Base-by-base conservation (phyloP, 768 basidiomycete species). In the Xanthoconium stramineum region DNA sequence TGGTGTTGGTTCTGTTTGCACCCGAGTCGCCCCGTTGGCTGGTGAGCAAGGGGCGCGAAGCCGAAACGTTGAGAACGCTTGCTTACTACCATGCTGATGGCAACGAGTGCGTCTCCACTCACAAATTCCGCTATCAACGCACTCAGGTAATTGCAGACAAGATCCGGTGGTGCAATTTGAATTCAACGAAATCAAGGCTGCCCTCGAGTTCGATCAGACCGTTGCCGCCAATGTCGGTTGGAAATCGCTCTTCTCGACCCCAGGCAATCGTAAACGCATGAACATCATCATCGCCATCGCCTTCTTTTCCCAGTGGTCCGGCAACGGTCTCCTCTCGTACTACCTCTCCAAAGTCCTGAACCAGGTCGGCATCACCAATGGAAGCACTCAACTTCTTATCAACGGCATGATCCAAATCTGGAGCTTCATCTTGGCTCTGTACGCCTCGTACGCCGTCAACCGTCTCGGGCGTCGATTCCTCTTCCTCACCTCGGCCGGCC, bases 1-100 rank as follows among this genome's bases (percentile, higher is more conserved):
- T 94, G 50, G 35, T 65, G 54, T 68, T 93, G 40, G 75, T 93
- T 62, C 84, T 79, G 66, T 83, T 88, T 69, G 78, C 76, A 7
- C 91, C 91, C 36, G 92, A 94, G 69, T 89, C 87, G 2, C 93
- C 93, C 37, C 84, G 91, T 78, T 94, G 80, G 81, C 75, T 94
- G 61, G 72, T 94, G 65, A 83, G 77, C 73, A 89, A 88, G 70
- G 91, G 90, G 44, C 80, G 79, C 52, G 81, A 89, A 28, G 79
- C 75, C 2, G 75, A 89, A 64, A 93, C 91, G 3, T 72, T 88
- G 40, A 69, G 76, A 39, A 82, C 80, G 11, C 77, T 95, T 19
- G 89, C 90, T 1, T 85, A 89, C 68, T 91, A 93, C 69, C 92
- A 95, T 61, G 88, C 89, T 15, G 83, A 89, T 63, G 83, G 89